A percentile compares a stretch with the other conserved stretches of the same genome.
These are phyloP conservation scores for Candida insectorum DNA, from an alignment of 805 yeast species.

Conservation along the genomic window DNA sequence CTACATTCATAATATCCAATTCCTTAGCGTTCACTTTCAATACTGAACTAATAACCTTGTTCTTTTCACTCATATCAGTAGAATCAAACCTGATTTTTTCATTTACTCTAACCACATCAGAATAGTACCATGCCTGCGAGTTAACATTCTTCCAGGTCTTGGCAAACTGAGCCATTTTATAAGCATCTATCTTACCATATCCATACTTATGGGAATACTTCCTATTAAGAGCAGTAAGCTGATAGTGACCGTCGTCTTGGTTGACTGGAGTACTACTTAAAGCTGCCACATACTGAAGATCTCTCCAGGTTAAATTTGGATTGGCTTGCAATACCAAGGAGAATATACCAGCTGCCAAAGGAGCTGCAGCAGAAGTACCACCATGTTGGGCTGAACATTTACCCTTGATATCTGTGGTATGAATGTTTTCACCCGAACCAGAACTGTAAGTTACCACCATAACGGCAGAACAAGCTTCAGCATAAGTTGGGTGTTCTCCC, in stretches of 20 bases:
- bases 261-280: slow-evolving; percentile 67
- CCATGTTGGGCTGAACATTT: slow-evolving; percentile 78
- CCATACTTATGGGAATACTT: slow-evolving; percentile 85
- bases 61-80: slow-evolving; percentile 7
- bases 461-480: slow-evolving; percentile 94
- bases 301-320: slow-evolving; percentile 93
- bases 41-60: slow-evolving; percentile 22
- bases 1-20: slow-evolving; percentile 56
- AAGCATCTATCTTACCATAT: slow-evolving; percentile 88
- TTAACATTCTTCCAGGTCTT: slow-evolving; percentile 78
- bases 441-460: slow-evolving; percentile 91
- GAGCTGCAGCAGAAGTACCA: slow-evolving; percentile 99
- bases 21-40: slow-evolving; percentile 45
- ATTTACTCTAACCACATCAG: slow-evolving; percentile 37
- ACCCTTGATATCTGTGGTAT: slow-evolving; percentile 75
- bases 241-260: slow-evolving; percentile 71
- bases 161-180: slow-evolving; percentile 67
- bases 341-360: slow-evolving; percentile 94
- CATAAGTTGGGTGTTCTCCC: slow-evolving; percentile 83
- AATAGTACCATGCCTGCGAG: slow-evolving; percentile 82
- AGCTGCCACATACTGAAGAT: slow-evolving; percentile 80
- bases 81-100: slow-evolving; percentile 14
- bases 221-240: slow-evolving; percentile 61
- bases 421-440: slow-evolving; percentile 85
- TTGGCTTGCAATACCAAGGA: slow-evolving; percentile 79